Conservation (phyloP, 129 eudicot genomes). For the Apium graveolens region DNA sequence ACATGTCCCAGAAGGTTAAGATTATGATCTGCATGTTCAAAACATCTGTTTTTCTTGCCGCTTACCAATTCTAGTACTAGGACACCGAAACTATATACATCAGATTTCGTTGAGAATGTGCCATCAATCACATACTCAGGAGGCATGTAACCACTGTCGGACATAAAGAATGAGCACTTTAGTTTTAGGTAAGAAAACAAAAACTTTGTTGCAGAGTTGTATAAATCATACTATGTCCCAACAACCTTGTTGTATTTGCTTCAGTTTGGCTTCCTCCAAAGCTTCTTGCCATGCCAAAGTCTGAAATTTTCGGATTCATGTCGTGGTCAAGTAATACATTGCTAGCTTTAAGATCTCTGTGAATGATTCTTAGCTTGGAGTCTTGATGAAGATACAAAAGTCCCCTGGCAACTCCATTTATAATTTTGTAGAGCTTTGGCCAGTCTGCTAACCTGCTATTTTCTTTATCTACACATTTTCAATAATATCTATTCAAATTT, state of each 20-base stretch:
- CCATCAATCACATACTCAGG: neutral
- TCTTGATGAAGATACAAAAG: neutral
- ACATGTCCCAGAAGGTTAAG: neutral
- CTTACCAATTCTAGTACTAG: neutral
- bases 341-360: neutral
- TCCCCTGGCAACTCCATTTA: neutral
- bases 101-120: neutral
- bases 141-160: neutral
- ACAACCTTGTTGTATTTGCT: neutral
- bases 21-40: neutral
- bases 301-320: neutral
- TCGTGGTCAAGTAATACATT: neutral
- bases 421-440: neutral
- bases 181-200: no score
- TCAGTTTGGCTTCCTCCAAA: neutral
- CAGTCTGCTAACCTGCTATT: neutral
- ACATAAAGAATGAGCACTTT: neutral
- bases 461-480: neutral
- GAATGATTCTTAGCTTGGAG: neutral
- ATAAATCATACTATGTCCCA: neutral
- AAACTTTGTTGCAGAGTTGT: neutral
- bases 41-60: neutral
- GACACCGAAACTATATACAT: neutral
- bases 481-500: neutral
- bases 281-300: neutral